Percentiles rank a stretch among this genome's conserved stretches.
Evolutionary conservation across 306 rosid genomes (phyloP).

Genomic region (Cercis canadensis): DNA sequence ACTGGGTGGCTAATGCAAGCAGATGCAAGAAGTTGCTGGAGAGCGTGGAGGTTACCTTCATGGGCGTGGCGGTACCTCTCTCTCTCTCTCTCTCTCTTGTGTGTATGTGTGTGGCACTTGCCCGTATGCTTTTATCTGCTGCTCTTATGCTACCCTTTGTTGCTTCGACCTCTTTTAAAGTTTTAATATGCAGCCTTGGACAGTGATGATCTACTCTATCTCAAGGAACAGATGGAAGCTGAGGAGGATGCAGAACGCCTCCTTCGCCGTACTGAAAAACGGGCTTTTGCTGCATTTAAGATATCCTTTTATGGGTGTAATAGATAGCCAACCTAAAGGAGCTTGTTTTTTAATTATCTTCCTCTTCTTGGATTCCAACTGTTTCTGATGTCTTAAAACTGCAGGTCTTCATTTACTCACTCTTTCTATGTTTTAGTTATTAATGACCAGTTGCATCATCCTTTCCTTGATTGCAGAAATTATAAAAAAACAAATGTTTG

Average conservation of each 20-base stretch:
- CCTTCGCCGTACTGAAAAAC: constrained; percentile 93
- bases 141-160: constrained; percentile 34
- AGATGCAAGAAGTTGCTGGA: constrained; percentile 99
- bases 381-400: constrained; percentile 7
- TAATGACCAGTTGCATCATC: background rate
- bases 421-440: constrained; percentile 5
- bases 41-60: constrained; percentile 99
- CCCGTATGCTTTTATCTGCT: constrained; percentile 12
- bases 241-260: constrained; percentile 99
- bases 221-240: constrained; percentile 99
- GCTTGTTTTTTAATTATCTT: background rate
- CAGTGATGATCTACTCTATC: constrained; percentile 97
- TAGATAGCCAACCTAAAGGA: background rate
- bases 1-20: constrained; percentile 74
- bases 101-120: constrained; percentile 2
- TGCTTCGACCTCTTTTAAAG: constrained; percentile 46
- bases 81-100: constrained; percentile 30
- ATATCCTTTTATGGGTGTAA: constrained; percentile 68
- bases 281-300: constrained; percentile 98
- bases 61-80: constrained; percentile 92
- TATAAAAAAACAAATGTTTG: background rate
- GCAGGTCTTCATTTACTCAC: background rate
- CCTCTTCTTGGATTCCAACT: constrained; percentile 1
- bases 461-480: background rate
- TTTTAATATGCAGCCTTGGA: constrained; percentile 90